Evolutionary conservation across 78 protist species (phyloP).

Genomic region (Polysphondylium violaceum): DNA sequence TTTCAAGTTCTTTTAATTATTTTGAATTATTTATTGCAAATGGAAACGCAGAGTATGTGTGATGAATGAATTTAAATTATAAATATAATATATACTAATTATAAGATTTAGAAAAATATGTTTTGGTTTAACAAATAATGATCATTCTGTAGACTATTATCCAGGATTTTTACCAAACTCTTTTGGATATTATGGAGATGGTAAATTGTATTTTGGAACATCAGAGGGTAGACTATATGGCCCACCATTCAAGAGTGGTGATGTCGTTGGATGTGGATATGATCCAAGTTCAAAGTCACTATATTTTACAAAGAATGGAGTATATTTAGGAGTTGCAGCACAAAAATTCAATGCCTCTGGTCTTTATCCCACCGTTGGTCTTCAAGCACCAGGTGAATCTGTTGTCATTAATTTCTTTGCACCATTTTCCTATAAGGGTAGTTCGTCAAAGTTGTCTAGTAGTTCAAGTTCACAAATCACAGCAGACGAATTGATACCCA

Average conservation of each 20-base stretch:
- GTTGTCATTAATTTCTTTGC: slow-evolving; percentile 36
- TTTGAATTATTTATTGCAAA: slow-evolving; percentile 54
- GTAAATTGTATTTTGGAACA: slow-evolving; percentile 50
- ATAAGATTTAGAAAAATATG: slow-evolving; percentile 39
- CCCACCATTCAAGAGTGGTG: slow-evolving; percentile 28
- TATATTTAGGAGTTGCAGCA: slow-evolving; percentile 23
- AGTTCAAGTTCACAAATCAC: not conserved
- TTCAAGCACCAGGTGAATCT: slow-evolving; percentile 41
- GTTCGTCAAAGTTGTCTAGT: not conserved
- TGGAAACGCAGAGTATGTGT: slow-evolving; percentile 43
- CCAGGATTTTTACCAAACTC: slow-evolving; percentile 51
- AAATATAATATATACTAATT: not conserved
- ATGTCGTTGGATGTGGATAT: slow-evolving; percentile 62
- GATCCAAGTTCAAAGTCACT: slow-evolving; percentile 25
- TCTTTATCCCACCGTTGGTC: slow-evolving; percentile 51
- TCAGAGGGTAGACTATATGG: slow-evolving; percentile 25
- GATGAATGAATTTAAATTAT: not conserved
- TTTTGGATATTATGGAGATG: slow-evolving; percentile 68
- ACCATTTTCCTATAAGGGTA: slow-evolving; percentile 29
- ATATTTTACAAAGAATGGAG: slow-evolving; percentile 62
- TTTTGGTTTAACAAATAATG: slow-evolving; percentile 49
- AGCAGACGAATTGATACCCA: slow-evolving; percentile 32
- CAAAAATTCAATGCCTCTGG: slow-evolving; percentile 22
- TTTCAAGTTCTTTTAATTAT: slow-evolving; percentile 59
- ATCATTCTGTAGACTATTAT: slow-evolving; percentile 46